Percentiles rank a stretch among this genome's conserved stretches.
Evolutionary conservation across 257 asterid genomes (phyloP).

Genomic region (Ocimum tenuiflorum): DNA sequence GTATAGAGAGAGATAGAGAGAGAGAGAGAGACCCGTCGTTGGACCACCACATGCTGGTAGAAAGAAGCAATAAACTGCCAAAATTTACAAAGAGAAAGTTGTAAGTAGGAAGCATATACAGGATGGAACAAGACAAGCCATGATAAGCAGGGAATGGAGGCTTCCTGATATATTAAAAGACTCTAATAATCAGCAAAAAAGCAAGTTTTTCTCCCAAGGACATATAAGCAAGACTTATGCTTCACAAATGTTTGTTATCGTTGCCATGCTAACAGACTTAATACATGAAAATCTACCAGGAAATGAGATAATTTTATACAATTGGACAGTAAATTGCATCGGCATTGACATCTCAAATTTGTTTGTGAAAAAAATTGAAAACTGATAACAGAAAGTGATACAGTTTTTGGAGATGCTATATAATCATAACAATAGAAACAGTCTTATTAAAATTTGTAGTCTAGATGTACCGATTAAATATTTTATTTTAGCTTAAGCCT

Average conservation of each 20-base stretch:
- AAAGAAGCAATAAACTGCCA: slow-evolving; percentile 92
- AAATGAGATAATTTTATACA: too few species aligned
- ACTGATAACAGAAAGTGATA: neutral
- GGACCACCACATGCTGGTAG: slow-evolving; percentile 95
- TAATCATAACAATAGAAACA: too few species aligned
- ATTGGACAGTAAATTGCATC: too few species aligned
- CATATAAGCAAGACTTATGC: too few species aligned
- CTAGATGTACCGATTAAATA: too few species aligned
- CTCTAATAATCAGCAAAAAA: neutral
- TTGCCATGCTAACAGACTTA: too few species aligned
- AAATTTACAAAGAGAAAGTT: slow-evolving; percentile 8
- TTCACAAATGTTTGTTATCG: too few species aligned
- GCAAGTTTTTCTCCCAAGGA: too few species aligned
- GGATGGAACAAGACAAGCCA: neutral
- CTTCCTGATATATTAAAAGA: neutral
- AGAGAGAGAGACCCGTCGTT: slow-evolving; percentile 63
- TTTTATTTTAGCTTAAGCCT: too few species aligned
- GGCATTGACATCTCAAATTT: neutral
- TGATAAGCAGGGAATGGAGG: neutral
- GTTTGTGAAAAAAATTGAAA: neutral
- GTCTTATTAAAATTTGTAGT: too few species aligned
- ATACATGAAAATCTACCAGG: too few species aligned
- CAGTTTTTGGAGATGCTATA: neutral
- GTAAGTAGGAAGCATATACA: slow-evolving; percentile 8
- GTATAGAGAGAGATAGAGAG: slow-evolving; percentile 8